Percentiles rank a stretch among this genome's conserved stretches.
These are phyloP conservation scores for Boletus rubescentipes DNA, from an alignment of 768 basidiomycete genomes.

Conservation along the genomic window DNA sequence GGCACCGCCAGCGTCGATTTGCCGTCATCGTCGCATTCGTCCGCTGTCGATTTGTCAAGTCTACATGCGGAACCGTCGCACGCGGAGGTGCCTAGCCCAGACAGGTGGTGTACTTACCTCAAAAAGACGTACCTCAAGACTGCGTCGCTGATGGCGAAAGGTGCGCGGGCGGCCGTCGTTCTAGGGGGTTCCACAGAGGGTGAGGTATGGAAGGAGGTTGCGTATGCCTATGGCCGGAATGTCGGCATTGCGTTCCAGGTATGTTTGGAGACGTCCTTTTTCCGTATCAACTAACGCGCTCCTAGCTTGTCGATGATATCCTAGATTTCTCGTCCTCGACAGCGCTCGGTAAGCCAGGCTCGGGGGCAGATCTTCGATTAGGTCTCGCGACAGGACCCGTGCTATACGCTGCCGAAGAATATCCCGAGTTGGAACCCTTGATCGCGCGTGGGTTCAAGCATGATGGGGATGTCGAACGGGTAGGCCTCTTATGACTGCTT, in stretches of 20 bases:
- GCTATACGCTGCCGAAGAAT: conserved; percentile 84
- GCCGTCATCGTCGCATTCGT: background rate
- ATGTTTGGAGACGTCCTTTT: background rate
- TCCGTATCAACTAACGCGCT: background rate
- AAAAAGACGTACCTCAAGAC: conserved; percentile 94
- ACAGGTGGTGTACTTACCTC: conserved; percentile 76
- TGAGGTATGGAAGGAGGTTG: conserved; percentile 85
- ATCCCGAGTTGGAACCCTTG: conserved; percentile 71
- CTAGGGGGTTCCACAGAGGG: conserved; percentile 76
- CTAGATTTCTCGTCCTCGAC: conserved; percentile 59
- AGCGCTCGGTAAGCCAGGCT: conserved; percentile 83
- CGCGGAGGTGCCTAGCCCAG: conserved; percentile 32
- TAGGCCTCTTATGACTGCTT: conserved; percentile 34
- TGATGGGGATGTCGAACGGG: conserved; percentile 78
- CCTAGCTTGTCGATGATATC: conserved; percentile 90
- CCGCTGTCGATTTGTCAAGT: conserved; percentile 34
- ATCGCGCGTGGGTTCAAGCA: conserved; percentile 76
- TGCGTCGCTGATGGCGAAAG: conserved; percentile 88
- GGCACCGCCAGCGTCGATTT: background rate
- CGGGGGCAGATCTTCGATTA: conserved; percentile 75
- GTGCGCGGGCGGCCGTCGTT: conserved; percentile 79
- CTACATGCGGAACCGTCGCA: conserved; percentile 41
- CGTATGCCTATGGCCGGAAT: conserved; percentile 45
- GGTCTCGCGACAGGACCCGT: conserved; percentile 86
- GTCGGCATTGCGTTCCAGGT: conserved; percentile 3